A percentile compares a stretch with the other conserved stretches of the same genome.
Evolutionary conservation across 2,329 filamentous ascomycete species (phyloP).

Genomic region (Ophiostoma fasciatum): DNA sequence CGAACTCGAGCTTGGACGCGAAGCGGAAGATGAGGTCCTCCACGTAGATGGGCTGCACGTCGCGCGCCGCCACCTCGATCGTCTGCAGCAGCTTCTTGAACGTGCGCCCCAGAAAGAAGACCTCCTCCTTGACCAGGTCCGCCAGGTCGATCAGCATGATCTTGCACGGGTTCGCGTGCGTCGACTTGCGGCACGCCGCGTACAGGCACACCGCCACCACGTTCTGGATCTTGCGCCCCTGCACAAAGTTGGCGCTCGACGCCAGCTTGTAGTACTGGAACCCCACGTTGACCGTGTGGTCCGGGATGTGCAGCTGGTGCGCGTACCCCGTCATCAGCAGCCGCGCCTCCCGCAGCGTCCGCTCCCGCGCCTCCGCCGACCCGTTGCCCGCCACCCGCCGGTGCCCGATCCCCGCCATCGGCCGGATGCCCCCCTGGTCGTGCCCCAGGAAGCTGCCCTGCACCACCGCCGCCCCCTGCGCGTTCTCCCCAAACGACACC

Average conservation of each 20-base stretch:
- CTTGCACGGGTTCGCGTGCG: constrained; percentile 45
- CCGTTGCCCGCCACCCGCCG: constrained; percentile 38
- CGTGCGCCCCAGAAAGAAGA: constrained; percentile 79
- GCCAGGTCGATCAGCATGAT: constrained; percentile 94
- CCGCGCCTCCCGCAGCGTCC: constrained; percentile 42
- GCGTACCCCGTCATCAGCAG: constrained; percentile 48
- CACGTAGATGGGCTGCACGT: constrained; percentile 56
- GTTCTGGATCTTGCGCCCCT: constrained; percentile 70
- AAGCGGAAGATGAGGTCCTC: constrained; percentile 89
- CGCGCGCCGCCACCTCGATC: constrained; percentile 40
- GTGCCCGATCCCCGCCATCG: constrained; percentile 44
- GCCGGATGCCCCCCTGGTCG: constrained; percentile 67
- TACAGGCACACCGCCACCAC: constrained; percentile 89
- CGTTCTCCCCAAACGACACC: constrained; percentile 77
- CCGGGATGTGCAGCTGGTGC: constrained; percentile 42
- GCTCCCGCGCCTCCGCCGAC: constrained; percentile 41
- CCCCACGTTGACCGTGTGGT: constrained; percentile 48
- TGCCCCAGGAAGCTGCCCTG: constrained; percentile 81
- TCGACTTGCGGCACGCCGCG: constrained; percentile 66
- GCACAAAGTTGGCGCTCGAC: constrained; percentile 61
- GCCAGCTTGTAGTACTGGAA: constrained; percentile 65
- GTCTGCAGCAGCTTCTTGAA: constrained; percentile 70
- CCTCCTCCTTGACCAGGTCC: constrained; percentile 68
- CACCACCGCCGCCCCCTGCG: constrained; percentile 73
- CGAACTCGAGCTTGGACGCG: constrained; percentile 83